phyloP scores from a whole-genome alignment of 495 filamentous ascomycete species.

The Aspergillus sclerotioniger region DNA sequence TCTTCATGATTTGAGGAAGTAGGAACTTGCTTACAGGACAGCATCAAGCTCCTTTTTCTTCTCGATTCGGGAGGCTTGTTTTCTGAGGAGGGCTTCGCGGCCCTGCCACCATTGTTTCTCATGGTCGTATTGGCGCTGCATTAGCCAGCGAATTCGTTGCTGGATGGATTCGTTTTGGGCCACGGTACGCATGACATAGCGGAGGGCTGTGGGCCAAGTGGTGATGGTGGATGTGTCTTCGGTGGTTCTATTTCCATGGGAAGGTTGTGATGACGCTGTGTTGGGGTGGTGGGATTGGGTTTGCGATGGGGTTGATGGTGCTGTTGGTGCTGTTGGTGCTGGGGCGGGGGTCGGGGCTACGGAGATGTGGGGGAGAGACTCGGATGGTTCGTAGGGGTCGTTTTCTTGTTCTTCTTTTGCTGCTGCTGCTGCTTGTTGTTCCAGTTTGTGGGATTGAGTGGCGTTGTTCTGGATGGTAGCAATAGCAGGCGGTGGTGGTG shows the following conservation, averaged over 20 bases:
- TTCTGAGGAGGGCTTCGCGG: conserved; percentile 49
- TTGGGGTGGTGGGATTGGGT: no score
- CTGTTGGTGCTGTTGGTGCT: conserved; percentile 11
- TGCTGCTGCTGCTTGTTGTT: no score
- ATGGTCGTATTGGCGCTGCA: conserved; percentile 61
- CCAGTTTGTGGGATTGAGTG: conserved; percentile 10
- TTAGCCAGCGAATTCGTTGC: conserved; percentile 50
- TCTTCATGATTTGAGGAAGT: neutral
- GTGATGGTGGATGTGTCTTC: conserved; percentile 58
- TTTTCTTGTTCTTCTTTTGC: no score
- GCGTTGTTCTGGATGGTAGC: neutral
- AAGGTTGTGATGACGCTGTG: conserved; percentile 8
- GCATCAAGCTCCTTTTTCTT: conserved; percentile 54
- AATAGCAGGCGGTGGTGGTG: conserved; percentile 7
- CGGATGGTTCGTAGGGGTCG: conserved; percentile 30
- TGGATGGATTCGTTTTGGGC: conserved; percentile 47
- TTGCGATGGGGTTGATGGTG: no score
- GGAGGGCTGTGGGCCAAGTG: conserved; percentile 62
- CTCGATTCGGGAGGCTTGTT: conserved; percentile 47
- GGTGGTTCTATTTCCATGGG: conserved; percentile 2
- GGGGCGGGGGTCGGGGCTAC: conserved; percentile 9
- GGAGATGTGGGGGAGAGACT: conserved; percentile 6
- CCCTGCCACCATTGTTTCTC: conserved; percentile 64
- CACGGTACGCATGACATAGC: conserved; percentile 59
- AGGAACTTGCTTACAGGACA: conserved; percentile 36